phyloP scores from a whole-genome alignment of 2,329 filamentous ascomycete genomes.

The Pyrenochaeta sp. region DNA sequence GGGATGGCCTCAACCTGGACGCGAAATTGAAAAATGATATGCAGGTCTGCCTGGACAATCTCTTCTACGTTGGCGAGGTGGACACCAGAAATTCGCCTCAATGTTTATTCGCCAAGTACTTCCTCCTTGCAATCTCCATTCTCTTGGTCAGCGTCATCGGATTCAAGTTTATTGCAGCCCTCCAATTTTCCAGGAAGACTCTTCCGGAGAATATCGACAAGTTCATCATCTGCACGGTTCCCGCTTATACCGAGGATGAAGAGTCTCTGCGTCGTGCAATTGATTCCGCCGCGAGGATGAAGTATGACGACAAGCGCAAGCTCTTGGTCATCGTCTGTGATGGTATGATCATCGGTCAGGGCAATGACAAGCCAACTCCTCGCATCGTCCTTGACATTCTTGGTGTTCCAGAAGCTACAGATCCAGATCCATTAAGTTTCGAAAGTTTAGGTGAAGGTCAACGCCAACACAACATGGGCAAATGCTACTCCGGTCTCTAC shows the following conservation, averaged over 20 bases:
- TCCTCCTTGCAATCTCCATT: slow-evolving; percentile 84
- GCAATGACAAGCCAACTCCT: slow-evolving; percentile 94
- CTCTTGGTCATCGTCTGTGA: slow-evolving; percentile 92
- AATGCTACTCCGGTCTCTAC: slow-evolving; percentile 96
- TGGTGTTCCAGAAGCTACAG: slow-evolving; percentile 89
- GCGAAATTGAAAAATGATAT: slow-evolving; percentile 69
- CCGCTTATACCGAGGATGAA: slow-evolving; percentile 97
- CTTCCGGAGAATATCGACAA: slow-evolving; percentile 96
- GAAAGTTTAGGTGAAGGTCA: slow-evolving; percentile 94
- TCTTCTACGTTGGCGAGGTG: slow-evolving; percentile 92
- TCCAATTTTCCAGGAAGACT: slow-evolving; percentile 92
- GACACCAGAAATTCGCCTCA: slow-evolving; percentile 87
- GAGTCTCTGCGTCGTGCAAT: slow-evolving; percentile 96
- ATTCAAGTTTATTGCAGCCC: slow-evolving; percentile 96
- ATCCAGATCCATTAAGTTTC: slow-evolving; percentile 95
- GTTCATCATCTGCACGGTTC: slow-evolving; percentile 97
- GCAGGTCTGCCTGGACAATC: slow-evolving; percentile 85
- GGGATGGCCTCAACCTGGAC: slow-evolving; percentile 73
- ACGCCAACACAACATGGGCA: slow-evolving; percentile 99
- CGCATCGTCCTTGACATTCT: slow-evolving; percentile 97
- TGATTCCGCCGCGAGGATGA: slow-evolving; percentile 93
- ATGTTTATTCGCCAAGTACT: slow-evolving; percentile 89
- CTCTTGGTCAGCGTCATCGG: slow-evolving; percentile 81
- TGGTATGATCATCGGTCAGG: slow-evolving; percentile 99
- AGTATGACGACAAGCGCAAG: slow-evolving; percentile 98